A percentile compares a stretch with the other conserved stretches of the same genome.
These are phyloP conservation scores for Vigna unguiculata DNA, from an alignment of 306 rosid genomes.

Conservation along the genomic window DNA sequence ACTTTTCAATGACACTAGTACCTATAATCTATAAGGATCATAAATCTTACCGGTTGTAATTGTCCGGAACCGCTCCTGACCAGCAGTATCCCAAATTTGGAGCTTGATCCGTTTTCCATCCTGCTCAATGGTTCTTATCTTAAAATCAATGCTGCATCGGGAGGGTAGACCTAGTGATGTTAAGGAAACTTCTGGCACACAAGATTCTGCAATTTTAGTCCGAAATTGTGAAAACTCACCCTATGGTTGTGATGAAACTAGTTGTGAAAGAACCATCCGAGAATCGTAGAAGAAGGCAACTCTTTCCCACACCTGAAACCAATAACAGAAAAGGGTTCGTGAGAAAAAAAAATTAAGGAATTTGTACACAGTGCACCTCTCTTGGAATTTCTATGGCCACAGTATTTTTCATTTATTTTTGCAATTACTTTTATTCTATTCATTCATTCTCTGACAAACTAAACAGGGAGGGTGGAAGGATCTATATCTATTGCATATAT, in stretches of 20 bases:
- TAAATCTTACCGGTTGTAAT: conserved; percentile 80
- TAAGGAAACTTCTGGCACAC: conserved; percentile 34
- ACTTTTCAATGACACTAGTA: neutral
- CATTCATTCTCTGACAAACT: conserved; percentile 21
- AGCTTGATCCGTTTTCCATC: conserved; percentile 94
- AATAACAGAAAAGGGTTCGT: conserved; percentile 19
- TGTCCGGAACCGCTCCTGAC: conserved; percentile 96
- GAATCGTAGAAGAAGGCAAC: conserved; percentile 97
- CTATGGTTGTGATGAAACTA: conserved; percentile 93
- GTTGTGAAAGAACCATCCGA: conserved; percentile 97
- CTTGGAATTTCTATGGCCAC: neutral
- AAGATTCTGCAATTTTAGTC: conserved; percentile 12
- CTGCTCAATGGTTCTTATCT: conserved; percentile 90
- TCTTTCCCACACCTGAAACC: conserved; percentile 95
- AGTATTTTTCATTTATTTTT: neutral
- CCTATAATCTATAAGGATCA: conserved; percentile 23
- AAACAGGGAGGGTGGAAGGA: neutral
- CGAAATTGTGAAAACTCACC: conserved; percentile 61
- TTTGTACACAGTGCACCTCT: neutral
- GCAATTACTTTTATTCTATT: neutral
- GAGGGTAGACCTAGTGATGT: conserved; percentile 41
- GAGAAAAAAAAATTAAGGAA: conserved; percentile 9
- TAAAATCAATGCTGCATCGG: conserved; percentile 87
- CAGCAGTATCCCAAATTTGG: conserved; percentile 99
- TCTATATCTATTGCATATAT: neutral